A percentile compares a stretch with the other conserved stretches of the same genome.
Evolutionary conservation across 345 rosid species (phyloP).

Genomic region (Hibiscus tridactylites): DNA sequence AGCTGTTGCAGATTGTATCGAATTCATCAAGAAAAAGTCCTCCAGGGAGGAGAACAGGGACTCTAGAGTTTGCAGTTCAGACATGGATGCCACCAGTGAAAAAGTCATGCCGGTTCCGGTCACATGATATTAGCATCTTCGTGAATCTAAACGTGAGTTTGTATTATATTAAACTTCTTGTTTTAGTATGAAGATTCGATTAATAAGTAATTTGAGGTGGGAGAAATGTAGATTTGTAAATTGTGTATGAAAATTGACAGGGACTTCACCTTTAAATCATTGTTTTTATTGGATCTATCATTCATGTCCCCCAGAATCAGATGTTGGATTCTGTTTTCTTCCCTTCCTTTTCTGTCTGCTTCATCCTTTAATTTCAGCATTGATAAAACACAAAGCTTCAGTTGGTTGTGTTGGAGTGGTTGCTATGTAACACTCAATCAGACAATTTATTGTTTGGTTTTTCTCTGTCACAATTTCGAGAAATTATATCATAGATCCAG

Average conservation of each 20-base stretch:
- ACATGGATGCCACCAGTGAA: conserved; percentile 13
- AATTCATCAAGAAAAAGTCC: conserved; percentile 65
- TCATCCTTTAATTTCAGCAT: background rate
- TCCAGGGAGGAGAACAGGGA: conserved; percentile 1
- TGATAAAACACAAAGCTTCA: background rate
- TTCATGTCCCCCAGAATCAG: background rate
- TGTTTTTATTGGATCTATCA: background rate
- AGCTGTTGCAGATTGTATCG: conserved; percentile 78
- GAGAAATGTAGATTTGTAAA: conserved; percentile 4
- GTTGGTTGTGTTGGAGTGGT: no score
- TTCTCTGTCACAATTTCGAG: no score
- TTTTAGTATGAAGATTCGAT: background rate
- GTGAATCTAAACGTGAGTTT: background rate
- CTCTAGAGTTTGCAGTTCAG: background rate
- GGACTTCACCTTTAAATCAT: background rate
- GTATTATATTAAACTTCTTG: background rate
- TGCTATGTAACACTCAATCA: no score
- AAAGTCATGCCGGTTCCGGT: conserved; percentile 20
- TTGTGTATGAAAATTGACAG: background rate
- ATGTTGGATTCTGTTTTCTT: no score
- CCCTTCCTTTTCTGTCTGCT: background rate
- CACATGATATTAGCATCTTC: conserved; percentile 15
- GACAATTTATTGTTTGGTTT: no score
- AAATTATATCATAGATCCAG: no score
- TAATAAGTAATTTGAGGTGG: background rate